phyloP scores from a whole-genome alignment of 805 yeast genomes.

The Alloascoidea africana region DNA sequence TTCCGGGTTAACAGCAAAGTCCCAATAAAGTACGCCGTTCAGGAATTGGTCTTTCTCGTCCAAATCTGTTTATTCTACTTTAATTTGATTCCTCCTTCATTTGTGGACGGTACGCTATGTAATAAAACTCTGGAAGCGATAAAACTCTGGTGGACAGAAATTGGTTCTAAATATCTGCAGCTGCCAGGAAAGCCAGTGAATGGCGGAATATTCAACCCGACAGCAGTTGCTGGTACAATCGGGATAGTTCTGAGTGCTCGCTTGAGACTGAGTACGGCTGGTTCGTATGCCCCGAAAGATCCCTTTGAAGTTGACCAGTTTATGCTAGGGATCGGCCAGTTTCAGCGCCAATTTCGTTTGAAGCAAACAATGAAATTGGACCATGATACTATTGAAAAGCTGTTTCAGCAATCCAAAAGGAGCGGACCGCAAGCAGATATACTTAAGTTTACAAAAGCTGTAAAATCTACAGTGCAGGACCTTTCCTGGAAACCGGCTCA shows the following conservation, averaged over 20 bases:
- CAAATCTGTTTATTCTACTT: slow-evolving; percentile 73
- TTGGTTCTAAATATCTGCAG: slow-evolving; percentile 29
- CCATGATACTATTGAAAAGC: slow-evolving; percentile 33
- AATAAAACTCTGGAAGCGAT: slow-evolving; percentile 61
- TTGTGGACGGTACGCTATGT: slow-evolving; percentile 79
- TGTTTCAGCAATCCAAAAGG: slow-evolving; percentile 32
- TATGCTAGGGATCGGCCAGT: slow-evolving; percentile 50
- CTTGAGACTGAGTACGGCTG: slow-evolving; percentile 44
- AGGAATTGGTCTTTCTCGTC: slow-evolving; percentile 56
- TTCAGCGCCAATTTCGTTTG: slow-evolving; percentile 57
- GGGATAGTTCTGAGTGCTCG: slow-evolving; percentile 62
- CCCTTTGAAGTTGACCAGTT: slow-evolving; percentile 67
- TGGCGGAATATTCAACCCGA: slow-evolving; percentile 44
- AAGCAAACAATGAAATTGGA: slow-evolving; percentile 39
- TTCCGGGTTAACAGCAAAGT: slow-evolving; percentile 37
- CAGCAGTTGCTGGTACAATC: slow-evolving; percentile 63
- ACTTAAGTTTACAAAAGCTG: slow-evolving; percentile 44
- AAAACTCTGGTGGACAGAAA: slow-evolving; percentile 64
- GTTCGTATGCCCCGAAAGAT: slow-evolving; percentile 59
- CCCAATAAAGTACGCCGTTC: slow-evolving; percentile 48
- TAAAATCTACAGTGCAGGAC: slow-evolving; percentile 63
- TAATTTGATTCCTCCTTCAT: slow-evolving; percentile 48
- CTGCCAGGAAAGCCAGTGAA: slow-evolving; percentile 21
- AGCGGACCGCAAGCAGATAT: slow-evolving; percentile 22
- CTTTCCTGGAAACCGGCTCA: slow-evolving; percentile 23